These are phyloP conservation scores for Sporisorium sorghi DNA, from an alignment of 1,284 basidiomycete species.

Conservation along the genomic window DNA sequence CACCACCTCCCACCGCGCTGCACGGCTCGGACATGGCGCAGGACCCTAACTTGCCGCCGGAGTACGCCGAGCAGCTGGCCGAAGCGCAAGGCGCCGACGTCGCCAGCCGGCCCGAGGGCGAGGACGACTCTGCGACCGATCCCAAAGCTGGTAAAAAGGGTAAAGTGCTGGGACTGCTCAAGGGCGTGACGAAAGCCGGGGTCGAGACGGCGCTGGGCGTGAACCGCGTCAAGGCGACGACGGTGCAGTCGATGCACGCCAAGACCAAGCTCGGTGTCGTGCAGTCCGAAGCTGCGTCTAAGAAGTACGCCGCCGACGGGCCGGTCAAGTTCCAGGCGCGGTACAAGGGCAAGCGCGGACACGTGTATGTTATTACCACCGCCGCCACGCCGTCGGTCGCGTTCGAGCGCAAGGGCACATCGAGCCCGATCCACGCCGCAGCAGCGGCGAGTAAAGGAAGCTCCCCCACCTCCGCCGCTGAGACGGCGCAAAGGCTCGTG, in stretches of 20 bases:
- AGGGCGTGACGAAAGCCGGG: conserved; percentile 60
- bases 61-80: conserved; percentile 58
- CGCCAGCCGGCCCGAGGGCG: conserved; percentile 42
- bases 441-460: conserved; percentile 31
- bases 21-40: conserved; percentile 40
- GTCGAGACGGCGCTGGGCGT: conserved; percentile 64
- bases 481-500: conserved; percentile 38
- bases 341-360: conserved; percentile 62
- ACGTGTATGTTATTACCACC: conserved; percentile 64
- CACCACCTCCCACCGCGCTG: conserved; percentile 45
- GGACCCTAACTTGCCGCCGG: conserved; percentile 55
- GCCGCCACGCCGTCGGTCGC: conserved; percentile 66
- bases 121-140: conserved; percentile 40
- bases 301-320: conserved; percentile 35
- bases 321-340: conserved; percentile 59
- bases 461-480: conserved; percentile 16
- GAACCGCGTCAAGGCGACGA: conserved; percentile 66
- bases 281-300: conserved; percentile 29
- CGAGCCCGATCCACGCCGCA: conserved; percentile 26
- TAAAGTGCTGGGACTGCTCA: conserved; percentile 59
- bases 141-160: conserved; percentile 52
- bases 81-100: conserved; percentile 52
- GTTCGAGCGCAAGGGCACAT: conserved; percentile 48
- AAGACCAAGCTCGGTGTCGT: conserved; percentile 66
- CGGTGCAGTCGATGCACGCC: conserved; percentile 58